These are phyloP conservation scores for Angophora floribunda DNA, from an alignment of 345 rosid genomes.

Conservation along the genomic window DNA sequence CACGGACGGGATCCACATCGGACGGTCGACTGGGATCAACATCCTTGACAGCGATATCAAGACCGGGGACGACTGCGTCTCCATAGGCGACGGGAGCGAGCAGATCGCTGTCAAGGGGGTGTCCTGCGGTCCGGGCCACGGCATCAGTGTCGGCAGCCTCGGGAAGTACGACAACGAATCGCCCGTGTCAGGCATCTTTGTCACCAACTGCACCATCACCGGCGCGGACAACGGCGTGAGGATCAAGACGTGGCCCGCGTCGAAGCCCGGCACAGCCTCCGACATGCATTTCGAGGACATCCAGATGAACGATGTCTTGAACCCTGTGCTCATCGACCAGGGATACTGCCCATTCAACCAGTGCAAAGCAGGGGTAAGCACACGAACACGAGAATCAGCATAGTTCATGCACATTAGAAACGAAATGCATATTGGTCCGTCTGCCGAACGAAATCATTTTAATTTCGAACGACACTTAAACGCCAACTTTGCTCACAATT, in stretches of 20 bases:
- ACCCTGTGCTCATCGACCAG: conserved; percentile 31
- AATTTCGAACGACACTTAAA: not conserved
- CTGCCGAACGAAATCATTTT: not conserved
- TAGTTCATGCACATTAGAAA: not conserved
- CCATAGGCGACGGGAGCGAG: conserved; percentile 36
- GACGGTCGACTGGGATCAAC: conserved; percentile 13
- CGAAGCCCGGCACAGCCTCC: conserved; percentile 2
- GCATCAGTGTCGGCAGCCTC: conserved; percentile 50
- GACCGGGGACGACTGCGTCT: conserved; percentile 67
- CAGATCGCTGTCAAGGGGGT: conserved; percentile 10
- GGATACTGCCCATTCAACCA: conserved; percentile 2
- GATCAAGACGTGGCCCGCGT: conserved; percentile 51
- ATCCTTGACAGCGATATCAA: conserved; percentile 13
- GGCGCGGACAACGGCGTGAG: conserved; percentile 30
- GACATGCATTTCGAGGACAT: conserved; percentile 23
- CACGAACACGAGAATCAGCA: not conserved
- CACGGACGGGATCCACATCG: conserved; percentile 69
- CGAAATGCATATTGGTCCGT: not conserved
- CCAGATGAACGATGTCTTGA: conserved; percentile 13
- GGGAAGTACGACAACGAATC: conserved; percentile 26
- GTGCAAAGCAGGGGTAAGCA: not conserved
- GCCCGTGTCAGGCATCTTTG: conserved; percentile 18
- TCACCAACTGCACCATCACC: conserved; percentile 11
- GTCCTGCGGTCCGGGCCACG: conserved; percentile 61
- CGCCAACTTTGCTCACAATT: not conserved